Evolutionary conservation across 179 eudicot genomes (phyloP).

Genomic region (Sideroxylon spinosum): DNA sequence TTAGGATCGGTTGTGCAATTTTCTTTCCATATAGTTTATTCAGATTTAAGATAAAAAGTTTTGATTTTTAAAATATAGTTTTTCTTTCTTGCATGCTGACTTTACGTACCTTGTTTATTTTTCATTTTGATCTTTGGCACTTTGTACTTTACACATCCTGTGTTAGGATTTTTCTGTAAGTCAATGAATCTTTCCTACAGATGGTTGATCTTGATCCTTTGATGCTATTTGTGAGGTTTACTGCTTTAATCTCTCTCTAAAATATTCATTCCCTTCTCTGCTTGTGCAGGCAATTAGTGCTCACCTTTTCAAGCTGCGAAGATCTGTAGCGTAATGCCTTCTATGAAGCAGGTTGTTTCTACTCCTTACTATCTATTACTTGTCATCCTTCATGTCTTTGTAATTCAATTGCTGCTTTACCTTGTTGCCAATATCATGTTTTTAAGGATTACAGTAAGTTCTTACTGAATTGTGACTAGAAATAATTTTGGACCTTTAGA

Average conservation of each 20-base stretch:
- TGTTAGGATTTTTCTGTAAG: background rate
- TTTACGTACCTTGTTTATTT: no score
- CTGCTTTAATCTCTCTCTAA: background rate
- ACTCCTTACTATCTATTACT: background rate
- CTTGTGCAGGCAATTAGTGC: conserved; percentile 15
- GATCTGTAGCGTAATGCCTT: conserved; percentile 26
- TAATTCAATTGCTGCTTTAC: background rate
- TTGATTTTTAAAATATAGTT: no score
- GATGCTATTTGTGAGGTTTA: background rate
- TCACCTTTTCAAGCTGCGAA: background rate
- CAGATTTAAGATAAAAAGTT: no score
- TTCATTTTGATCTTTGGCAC: no score
- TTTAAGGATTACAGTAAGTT: background rate
- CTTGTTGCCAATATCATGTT: background rate
- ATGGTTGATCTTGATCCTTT: background rate
- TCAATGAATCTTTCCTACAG: background rate
- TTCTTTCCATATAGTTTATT: no score
- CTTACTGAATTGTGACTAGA: background rate
- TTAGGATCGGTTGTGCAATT: no score
- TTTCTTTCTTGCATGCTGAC: no score
- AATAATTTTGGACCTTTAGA: no score
- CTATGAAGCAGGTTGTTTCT: conserved; percentile 35
- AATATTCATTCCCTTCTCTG: background rate
- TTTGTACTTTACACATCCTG: background rate
- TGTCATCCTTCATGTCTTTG: background rate